These are phyloP conservation scores for Agaricus blazei DNA, from an alignment of 768 basidiomycete species.

Conservation along the genomic window DNA sequence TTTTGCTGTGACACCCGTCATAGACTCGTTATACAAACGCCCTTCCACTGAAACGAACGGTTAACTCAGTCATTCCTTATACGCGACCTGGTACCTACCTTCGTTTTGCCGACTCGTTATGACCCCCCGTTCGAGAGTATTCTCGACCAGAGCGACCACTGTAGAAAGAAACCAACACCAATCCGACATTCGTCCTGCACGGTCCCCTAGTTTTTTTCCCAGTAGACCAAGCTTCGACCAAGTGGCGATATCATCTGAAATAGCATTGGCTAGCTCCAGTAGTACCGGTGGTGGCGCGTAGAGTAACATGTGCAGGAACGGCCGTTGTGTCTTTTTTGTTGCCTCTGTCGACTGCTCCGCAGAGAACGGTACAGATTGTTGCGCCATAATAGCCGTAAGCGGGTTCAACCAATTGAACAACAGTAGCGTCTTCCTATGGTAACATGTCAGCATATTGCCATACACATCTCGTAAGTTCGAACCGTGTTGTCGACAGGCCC, in stretches of 20 bases:
- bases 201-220: slow-evolving; percentile 56
- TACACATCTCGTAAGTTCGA: slow-evolving; percentile 8
- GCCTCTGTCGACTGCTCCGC: slow-evolving; percentile 33
- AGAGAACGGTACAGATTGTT: slow-evolving; percentile 63
- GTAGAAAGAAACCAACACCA: slow-evolving; percentile 87
- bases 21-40: slow-evolving; percentile 68
- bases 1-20: slow-evolving; percentile 64
- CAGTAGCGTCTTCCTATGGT: slow-evolving; percentile 66
- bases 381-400: slow-evolving; percentile 62
- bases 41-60: slow-evolving; percentile 51
- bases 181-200: slow-evolving; percentile 71
- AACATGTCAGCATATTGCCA: neutral
- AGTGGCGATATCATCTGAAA: slow-evolving; percentile 79
- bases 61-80: slow-evolving; percentile 1
- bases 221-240: slow-evolving; percentile 67
- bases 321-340: slow-evolving; percentile 38
- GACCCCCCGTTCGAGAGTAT: slow-evolving; percentile 72
- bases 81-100: slow-evolving; percentile 35
- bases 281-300: slow-evolving; percentile 81
- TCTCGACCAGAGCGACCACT: slow-evolving; percentile 77
- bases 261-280: slow-evolving; percentile 68
- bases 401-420: slow-evolving; percentile 85
- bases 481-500: slow-evolving; percentile 77
- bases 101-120: slow-evolving; percentile 58
- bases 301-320: slow-evolving; percentile 69